These are phyloP conservation scores for Anisodus tanguticus DNA, from an alignment of 257 asterid species.

Conservation along the genomic window DNA sequence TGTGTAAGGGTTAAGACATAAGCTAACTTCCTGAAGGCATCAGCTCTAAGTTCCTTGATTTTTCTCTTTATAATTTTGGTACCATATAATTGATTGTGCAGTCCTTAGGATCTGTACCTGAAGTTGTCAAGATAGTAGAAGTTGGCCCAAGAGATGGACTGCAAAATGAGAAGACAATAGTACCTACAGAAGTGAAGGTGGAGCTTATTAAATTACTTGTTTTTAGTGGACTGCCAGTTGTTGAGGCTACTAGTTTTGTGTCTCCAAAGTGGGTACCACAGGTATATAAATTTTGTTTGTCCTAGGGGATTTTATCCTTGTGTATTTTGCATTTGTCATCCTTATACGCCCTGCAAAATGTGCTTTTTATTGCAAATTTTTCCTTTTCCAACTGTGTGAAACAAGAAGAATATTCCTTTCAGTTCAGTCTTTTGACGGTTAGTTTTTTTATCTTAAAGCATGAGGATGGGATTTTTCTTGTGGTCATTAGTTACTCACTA, in stretches of 20 bases:
- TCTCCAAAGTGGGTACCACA: conserved; percentile 98
- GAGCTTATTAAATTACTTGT: conserved; percentile 81
- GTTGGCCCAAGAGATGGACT: conserved; percentile 96
- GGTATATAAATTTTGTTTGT: conserved; percentile 44
- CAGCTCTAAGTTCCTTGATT: background rate
- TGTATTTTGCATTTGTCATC: background rate
- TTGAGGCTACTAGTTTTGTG: conserved; percentile 94
- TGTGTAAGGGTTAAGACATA: conserved; percentile 8
- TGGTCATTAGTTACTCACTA: background rate
- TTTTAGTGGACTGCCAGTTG: conserved; percentile 76
- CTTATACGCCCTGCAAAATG: background rate
- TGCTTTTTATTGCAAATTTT: background rate
- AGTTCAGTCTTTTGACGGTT: background rate
- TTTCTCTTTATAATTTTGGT: conserved; percentile 1
- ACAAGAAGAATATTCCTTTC: background rate
- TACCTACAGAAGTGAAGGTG: conserved; percentile 80
- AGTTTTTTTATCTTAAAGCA: conserved; percentile 6
- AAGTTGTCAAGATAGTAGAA: conserved; percentile 81
- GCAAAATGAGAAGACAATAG: conserved; percentile 85
- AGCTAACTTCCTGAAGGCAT: background rate
- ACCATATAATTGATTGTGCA: conserved; percentile 37
- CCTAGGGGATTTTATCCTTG: background rate
- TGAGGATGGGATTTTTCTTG: background rate
- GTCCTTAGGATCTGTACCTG: conserved; percentile 65
- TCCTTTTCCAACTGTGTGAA: conserved; percentile 6